Conservation (phyloP, 176 grass and related monocot genomes). For the Rhynchospora breviuscula region DNA sequence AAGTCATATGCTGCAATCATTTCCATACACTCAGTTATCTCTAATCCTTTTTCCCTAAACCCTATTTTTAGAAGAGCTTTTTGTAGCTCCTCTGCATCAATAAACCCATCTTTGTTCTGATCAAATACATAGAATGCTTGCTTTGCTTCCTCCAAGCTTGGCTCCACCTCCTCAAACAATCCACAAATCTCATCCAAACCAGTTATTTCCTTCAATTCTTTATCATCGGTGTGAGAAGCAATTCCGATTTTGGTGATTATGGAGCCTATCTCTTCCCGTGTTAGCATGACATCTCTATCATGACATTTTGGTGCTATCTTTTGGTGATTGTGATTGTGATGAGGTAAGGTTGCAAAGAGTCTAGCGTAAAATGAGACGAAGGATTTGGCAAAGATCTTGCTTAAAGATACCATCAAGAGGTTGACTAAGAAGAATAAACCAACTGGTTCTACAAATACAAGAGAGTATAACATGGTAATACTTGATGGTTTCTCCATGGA, state of each 20-base stretch:
- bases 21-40: conserved; percentile 36
- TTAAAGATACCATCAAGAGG: conserved; percentile 31
- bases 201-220: conserved; percentile 5
- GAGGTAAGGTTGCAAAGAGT: not conserved
- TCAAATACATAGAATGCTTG: conserved; percentile 72
- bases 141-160: conserved; percentile 63
- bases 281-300: not conserved
- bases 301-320: not conserved
- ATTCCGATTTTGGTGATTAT: conserved; percentile 40
- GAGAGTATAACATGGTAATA: not conserved
- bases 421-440: conserved; percentile 33
- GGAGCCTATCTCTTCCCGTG: conserved; percentile 29
- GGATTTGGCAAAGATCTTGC: conserved; percentile 21
- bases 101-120: conserved; percentile 50
- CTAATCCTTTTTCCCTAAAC: conserved; percentile 34
- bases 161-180: conserved; percentile 55
- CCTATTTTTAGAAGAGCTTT: conserved; percentile 38
- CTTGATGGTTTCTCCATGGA: conserved; percentile 45
- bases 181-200: conserved; percentile 10
- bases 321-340: not conserved
- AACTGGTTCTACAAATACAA: conserved; percentile 25
- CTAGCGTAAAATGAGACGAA: not conserved
- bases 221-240: not conserved
- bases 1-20: conserved; percentile 66
- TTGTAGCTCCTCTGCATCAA: conserved; percentile 54